Evolutionary conservation across 495 filamentous ascomycete species (phyloP).

Genomic region (Lophiotrema nucula): DNA sequence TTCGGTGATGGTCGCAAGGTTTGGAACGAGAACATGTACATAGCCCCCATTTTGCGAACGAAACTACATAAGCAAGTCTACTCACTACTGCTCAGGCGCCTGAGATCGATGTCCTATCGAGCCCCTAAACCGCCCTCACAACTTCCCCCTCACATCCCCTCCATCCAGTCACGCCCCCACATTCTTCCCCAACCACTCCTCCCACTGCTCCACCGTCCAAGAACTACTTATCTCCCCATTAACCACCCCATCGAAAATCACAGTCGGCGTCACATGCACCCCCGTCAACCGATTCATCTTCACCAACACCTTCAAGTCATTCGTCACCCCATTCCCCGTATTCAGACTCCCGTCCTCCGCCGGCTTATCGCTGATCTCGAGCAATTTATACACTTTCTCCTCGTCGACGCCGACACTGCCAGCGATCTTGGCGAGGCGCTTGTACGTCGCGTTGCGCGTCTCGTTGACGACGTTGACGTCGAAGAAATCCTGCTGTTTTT

Average conservation of each 20-base stretch:
- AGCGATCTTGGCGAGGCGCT: slow-evolving; percentile 68
- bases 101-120: no score
- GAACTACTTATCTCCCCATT: slow-evolving; percentile 72
- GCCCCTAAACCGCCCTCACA: no score
- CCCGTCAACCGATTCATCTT: slow-evolving; percentile 73
- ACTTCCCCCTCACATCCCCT: no score
- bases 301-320: slow-evolving; percentile 80
- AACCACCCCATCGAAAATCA: slow-evolving; percentile 77
- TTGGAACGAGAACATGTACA: no score
- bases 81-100: no score
- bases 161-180: no score
- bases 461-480: slow-evolving; percentile 81
- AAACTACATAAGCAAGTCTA: no score
- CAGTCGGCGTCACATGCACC: slow-evolving; percentile 86
- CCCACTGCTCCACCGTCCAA: slow-evolving; percentile 78
- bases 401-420: slow-evolving; percentile 66
- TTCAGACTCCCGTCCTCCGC: slow-evolving; percentile 66
- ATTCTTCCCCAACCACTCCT: slow-evolving; percentile 78
- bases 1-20: no score
- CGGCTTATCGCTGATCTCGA: slow-evolving; percentile 63
- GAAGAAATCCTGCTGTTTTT: slow-evolving; percentile 69
- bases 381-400: slow-evolving; percentile 58
- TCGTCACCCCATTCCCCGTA: slow-evolving; percentile 72
- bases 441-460: slow-evolving; percentile 80
- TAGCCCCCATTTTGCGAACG: no score